Evolutionary conservation across 2,329 filamentous ascomycete species (phyloP).

Genomic region (Cladosporium halotolerans): DNA sequence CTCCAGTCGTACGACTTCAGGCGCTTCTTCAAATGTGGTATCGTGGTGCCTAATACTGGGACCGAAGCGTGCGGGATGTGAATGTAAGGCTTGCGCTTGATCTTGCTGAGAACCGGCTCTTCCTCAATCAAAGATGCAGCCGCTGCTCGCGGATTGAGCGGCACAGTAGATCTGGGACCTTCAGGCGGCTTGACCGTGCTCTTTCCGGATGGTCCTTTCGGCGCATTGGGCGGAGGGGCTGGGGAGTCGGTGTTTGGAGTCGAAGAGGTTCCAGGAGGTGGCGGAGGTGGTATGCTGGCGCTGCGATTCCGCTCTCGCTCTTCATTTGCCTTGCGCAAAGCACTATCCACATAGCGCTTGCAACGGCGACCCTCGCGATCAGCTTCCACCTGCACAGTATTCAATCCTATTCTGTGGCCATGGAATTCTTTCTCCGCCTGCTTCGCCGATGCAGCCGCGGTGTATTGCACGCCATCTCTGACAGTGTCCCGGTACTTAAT

Average conservation of each 20-base stretch:
- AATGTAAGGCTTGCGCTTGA: slow-evolving; percentile 78
- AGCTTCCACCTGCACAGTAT: slow-evolving; percentile 73
- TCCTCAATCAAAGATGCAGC: slow-evolving; percentile 52
- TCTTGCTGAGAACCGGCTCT: slow-evolving; percentile 59
- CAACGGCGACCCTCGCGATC: slow-evolving; percentile 85
- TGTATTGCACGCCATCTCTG: slow-evolving; percentile 48
- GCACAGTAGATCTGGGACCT: slow-evolving; percentile 34
- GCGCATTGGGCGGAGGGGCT: slow-evolving; percentile 74
- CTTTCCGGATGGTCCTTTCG: slow-evolving; percentile 70
- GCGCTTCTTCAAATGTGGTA: slow-evolving; percentile 84
- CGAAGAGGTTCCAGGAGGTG: slow-evolving; percentile 21
- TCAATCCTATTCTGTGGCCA: slow-evolving; percentile 71
- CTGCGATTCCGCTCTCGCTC: slow-evolving; percentile 44
- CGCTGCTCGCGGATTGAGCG: slow-evolving; percentile 39
- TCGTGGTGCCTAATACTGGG: slow-evolving; percentile 76
- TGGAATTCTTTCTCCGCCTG: slow-evolving; percentile 71
- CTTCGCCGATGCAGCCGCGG: slow-evolving; percentile 74
- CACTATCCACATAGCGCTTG: slow-evolving; percentile 67
- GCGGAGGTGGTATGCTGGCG: slow-evolving; percentile 30
- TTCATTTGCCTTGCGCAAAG: slow-evolving; percentile 62
- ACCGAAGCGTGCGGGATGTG: slow-evolving; percentile 85
- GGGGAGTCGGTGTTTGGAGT: slow-evolving; percentile 39
- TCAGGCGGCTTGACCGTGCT: slow-evolving; percentile 29
- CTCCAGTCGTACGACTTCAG: slow-evolving; percentile 77
- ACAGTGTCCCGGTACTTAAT: slow-evolving; percentile 76